Evolutionary conservation across 345 rosid genomes (phyloP), one percentile per base, ranked within the genome.

Genomic region (Lumnitzera littorea): DNA sequence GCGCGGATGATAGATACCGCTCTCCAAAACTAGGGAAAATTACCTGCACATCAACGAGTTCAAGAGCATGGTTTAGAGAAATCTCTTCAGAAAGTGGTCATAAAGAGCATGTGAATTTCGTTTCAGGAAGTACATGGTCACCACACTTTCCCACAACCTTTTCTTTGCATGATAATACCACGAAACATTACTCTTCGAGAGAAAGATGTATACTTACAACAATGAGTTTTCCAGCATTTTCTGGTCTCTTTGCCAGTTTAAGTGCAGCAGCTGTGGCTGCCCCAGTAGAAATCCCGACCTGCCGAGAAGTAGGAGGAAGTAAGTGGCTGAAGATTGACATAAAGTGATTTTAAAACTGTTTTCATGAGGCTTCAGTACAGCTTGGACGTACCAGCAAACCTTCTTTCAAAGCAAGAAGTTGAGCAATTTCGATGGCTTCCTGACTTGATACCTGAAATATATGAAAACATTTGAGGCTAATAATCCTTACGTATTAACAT

Each of bases 1-100:
- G 73, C 20, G 64, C 74, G 13, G 89, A 68, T 0, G 91, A 82
- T 27, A 89, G 74, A 68, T 86, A 89, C 17, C 87, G 89, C 74
- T 89, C 91, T 17, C 89, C 89, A 15, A 75, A 80, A 62, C 95
- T 84, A 12, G 95, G 84, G 58, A 89, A 82, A 43, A 89, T 3
- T 53, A 64, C 86, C 98, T 89, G 81, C 64, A 57, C 43, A 36
- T 4, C 43, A 36, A 9, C 10, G 7, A 36, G 43, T 5, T 36
- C 7, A 36, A 36, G 43, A 36, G 3, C 43, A 36, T 7, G 1
- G 10, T 36, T 36, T 36, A 36, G 43, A 9, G 43, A 36, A 20
- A 36, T 36, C 7, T 36, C 10, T 36, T 36, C 5, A 9, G 43
- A 36, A 36, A 36, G 43, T 36, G 11, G 43, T 36, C 43, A 36